These are phyloP conservation scores for Mucor mucedo DNA, from an alignment of 371 early-diverging fungal species.

Conservation along the genomic window DNA sequence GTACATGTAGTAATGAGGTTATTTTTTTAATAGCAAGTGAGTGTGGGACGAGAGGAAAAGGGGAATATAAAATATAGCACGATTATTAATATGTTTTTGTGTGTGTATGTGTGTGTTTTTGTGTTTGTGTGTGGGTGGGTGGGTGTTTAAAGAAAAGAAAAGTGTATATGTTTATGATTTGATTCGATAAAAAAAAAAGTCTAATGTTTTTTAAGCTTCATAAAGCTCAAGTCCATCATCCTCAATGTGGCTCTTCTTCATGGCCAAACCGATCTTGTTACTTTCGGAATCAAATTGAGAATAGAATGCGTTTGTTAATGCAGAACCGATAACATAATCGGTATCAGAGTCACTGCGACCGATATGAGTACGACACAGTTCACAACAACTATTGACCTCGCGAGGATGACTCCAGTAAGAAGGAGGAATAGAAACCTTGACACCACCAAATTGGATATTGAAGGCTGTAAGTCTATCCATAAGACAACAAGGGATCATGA, in stretches of 20 bases:
- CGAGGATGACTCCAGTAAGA: conserved; percentile 48
- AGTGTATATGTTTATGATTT: background rate
- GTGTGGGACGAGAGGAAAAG: too few species aligned
- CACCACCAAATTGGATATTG: conserved; percentile 40
- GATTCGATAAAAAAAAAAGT: background rate
- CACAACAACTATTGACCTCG: conserved; percentile 41
- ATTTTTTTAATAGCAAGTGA: too few species aligned
- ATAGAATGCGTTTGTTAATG: conserved; percentile 56
- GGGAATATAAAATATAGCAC: too few species aligned
- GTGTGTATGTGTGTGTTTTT: too few species aligned
- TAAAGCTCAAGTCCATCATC: conserved; percentile 37
- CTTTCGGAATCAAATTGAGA: conserved; percentile 46
- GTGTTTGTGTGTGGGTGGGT: too few species aligned
- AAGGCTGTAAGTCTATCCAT: conserved; percentile 44
- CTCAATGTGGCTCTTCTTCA: conserved; percentile 38
- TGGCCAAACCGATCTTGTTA: conserved; percentile 42
- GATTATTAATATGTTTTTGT: too few species aligned
- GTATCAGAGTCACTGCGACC: conserved; percentile 42
- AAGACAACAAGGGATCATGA: conserved; percentile 50
- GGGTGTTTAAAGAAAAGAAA: background rate
- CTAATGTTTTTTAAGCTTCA: conserved; percentile 4
- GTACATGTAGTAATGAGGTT: too few species aligned
- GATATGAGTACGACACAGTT: conserved; percentile 49
- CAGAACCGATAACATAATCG: conserved; percentile 48
- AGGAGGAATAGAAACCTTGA: conserved; percentile 44